Conservation (phyloP, 129 eudicot genomes). For the Tagetes patula region DNA sequence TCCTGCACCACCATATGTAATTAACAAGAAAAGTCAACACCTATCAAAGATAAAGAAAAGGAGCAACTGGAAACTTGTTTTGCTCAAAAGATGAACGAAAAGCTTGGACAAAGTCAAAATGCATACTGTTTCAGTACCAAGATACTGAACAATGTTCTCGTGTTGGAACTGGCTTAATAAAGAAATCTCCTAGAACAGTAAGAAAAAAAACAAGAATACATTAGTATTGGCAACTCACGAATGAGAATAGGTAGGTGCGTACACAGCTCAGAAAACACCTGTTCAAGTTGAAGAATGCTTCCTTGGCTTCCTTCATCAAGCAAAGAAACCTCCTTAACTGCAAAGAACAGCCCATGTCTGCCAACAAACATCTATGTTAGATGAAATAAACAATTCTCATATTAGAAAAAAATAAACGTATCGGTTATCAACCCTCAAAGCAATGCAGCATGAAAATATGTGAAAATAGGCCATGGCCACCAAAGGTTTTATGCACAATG, state of each 20-base stretch:
- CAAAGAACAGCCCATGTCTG: conserved; percentile 72
- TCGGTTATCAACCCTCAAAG: not conserved
- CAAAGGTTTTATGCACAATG: not conserved
- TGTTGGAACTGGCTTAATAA: conserved; percentile 63
- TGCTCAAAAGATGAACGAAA: not conserved
- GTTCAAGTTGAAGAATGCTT: conserved; percentile 60
- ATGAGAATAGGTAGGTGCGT: not conserved
- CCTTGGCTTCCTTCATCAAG: conserved; percentile 64
- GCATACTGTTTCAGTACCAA: conserved; percentile 56
- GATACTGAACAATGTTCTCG: conserved; percentile 65
- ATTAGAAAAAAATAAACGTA: not conserved
- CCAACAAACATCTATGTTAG: conserved; percentile 23
- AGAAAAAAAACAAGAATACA: conserved; percentile 1
- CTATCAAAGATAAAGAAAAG: not conserved
- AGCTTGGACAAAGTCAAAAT: conserved; percentile 4
- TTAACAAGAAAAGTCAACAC: conserved; percentile 3
- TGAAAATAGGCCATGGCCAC: not conserved
- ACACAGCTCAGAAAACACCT: conserved; percentile 36
- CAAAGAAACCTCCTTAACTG: conserved; percentile 80
- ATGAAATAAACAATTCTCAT: not conserved
- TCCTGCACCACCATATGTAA: conserved; percentile 26
- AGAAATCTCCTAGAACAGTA: conserved; percentile 54
- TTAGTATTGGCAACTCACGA: not conserved
- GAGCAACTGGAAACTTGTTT: conserved; percentile 8
- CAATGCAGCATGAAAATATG: not conserved